These are phyloP conservation scores for Cystobasidium ongulense DNA, from an alignment of 768 basidiomycete species.

Conservation along the genomic window DNA sequence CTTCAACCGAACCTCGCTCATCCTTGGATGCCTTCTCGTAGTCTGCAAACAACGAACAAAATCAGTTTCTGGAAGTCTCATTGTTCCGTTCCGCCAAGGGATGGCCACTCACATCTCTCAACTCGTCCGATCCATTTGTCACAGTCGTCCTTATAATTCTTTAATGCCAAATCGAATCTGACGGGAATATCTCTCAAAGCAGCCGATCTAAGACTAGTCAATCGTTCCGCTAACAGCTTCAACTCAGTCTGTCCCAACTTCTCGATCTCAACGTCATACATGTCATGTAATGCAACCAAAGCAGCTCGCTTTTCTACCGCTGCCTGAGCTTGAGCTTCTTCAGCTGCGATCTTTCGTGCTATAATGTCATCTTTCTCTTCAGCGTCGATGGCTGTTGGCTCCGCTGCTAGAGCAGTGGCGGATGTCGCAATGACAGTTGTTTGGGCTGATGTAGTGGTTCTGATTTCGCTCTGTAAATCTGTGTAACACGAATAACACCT, in stretches of 20 bases:
- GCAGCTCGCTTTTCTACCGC: slow-evolving; percentile 37
- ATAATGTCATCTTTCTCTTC: slow-evolving; percentile 20
- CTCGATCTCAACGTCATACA: slow-evolving; percentile 39
- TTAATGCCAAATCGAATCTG: slow-evolving; percentile 34
- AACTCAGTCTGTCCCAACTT: slow-evolving; percentile 37
- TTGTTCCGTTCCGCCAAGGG: not conserved
- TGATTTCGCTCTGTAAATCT: slow-evolving; percentile 16
- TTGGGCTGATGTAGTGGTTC: not conserved
- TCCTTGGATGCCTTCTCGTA: slow-evolving; percentile 33
- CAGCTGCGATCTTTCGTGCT: slow-evolving; percentile 20
- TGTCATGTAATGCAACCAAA: slow-evolving; percentile 35
- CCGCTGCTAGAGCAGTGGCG: not conserved
- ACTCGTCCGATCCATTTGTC: slow-evolving; percentile 38
- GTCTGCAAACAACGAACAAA: not conserved
- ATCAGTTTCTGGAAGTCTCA: not conserved
- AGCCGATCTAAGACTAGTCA: slow-evolving; percentile 33
- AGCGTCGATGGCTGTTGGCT: slow-evolving; percentile 20
- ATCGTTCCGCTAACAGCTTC: slow-evolving; percentile 33
- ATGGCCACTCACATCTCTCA: slow-evolving; percentile 29
- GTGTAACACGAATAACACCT: not conserved
- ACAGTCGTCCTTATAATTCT: slow-evolving; percentile 36
- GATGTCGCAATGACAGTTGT: not conserved
- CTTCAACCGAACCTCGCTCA: slow-evolving; percentile 26
- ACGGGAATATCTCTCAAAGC: slow-evolving; percentile 36
- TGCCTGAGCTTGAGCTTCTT: slow-evolving; percentile 28